A percentile compares a stretch with the other conserved stretches of the same genome.
Evolutionary conservation across 805 yeast species (phyloP).

Genomic region (Wickerhamomyces alni): DNA sequence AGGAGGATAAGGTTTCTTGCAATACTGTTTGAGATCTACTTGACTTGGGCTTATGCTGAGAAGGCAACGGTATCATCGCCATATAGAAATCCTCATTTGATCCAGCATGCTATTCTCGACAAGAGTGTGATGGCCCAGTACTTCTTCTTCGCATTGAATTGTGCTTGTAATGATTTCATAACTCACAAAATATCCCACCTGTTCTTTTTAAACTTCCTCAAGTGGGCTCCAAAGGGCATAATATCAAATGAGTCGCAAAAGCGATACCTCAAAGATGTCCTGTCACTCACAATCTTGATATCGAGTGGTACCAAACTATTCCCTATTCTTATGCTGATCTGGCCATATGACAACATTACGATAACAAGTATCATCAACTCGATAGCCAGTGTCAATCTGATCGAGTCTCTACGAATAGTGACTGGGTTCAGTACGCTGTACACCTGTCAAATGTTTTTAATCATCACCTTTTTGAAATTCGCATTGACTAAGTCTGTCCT

Average conservation of each 20-base stretch:
- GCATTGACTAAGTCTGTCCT: slow-evolving; percentile 11
- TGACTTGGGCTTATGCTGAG: slow-evolving; percentile 90
- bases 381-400: slow-evolving; percentile 53
- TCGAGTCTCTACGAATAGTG: slow-evolving; percentile 55
- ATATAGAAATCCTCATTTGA: slow-evolving; percentile 13
- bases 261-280: slow-evolving; percentile 30
- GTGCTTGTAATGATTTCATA: slow-evolving; percentile 39
- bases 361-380: slow-evolving; percentile 54
- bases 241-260: slow-evolving; percentile 2
- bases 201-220: slow-evolving; percentile 16
- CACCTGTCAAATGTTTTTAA: slow-evolving; percentile 7
- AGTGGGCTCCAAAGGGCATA: slow-evolving; percentile 22
- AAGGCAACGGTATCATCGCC: slow-evolving; percentile 31
- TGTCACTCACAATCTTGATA: slow-evolving; percentile 65
- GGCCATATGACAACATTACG: slow-evolving; percentile 89
- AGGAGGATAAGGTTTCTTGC: slow-evolving; percentile 55
- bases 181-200: slow-evolving; percentile 33
- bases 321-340: slow-evolving; percentile 89
- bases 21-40: slow-evolving; percentile 79
- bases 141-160: slow-evolving; percentile 45
- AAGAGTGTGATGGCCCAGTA: slow-evolving; percentile 45
- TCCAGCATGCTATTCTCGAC: slow-evolving; percentile 27
- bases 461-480: slow-evolving; percentile 7
- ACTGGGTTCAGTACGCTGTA: slow-evolving; percentile 22
- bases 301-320: slow-evolving; percentile 78